Evolutionary conservation across 768 basidiomycete genomes (phyloP).

Genomic region (Thelephora aurantiotincta): DNA sequence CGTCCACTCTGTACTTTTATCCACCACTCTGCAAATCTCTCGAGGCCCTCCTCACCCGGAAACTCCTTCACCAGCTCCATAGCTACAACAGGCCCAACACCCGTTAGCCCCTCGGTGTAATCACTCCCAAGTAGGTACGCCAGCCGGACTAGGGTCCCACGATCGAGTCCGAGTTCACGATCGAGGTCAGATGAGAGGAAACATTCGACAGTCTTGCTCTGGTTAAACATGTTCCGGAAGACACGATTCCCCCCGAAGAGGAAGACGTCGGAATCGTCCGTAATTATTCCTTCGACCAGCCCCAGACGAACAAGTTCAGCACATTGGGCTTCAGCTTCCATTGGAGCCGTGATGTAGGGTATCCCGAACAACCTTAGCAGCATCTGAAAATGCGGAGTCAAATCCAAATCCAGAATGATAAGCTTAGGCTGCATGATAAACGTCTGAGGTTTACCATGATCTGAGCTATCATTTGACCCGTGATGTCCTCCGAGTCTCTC

Average conservation of each 20-base stretch:
- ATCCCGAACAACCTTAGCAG: conserved; percentile 92
- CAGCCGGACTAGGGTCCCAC: conserved; percentile 75
- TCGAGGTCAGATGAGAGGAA: conserved; percentile 75
- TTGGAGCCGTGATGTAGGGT: conserved; percentile 95
- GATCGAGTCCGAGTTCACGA: conserved; percentile 76
- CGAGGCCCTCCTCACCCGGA: conserved; percentile 70
- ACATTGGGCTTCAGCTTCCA: conserved; percentile 99
- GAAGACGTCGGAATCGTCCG: conserved; percentile 98
- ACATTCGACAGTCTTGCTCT: conserved; percentile 96
- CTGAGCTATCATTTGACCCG: conserved; percentile 88
- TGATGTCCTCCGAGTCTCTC: conserved; percentile 91
- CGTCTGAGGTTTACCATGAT: conserved; percentile 31
- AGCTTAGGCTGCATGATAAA: not conserved
- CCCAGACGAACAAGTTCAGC: conserved; percentile 76
- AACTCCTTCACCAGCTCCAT: conserved; percentile 95
- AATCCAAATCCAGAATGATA: not conserved
- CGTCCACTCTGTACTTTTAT: conserved; percentile 78
- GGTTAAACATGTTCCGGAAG: conserved; percentile 99
- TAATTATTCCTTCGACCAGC: conserved; percentile 94
- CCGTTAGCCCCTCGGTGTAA: conserved; percentile 85
- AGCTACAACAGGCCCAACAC: conserved; percentile 89
- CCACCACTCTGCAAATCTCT: conserved; percentile 93
- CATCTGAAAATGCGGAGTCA: conserved; percentile 29
- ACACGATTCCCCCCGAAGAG: conserved; percentile 93
- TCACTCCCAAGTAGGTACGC: conserved; percentile 95